Evolutionary conservation across 2,329 filamentous ascomycete genomes (phyloP).

Genomic region (Akanthomyces muscarius): DNA sequence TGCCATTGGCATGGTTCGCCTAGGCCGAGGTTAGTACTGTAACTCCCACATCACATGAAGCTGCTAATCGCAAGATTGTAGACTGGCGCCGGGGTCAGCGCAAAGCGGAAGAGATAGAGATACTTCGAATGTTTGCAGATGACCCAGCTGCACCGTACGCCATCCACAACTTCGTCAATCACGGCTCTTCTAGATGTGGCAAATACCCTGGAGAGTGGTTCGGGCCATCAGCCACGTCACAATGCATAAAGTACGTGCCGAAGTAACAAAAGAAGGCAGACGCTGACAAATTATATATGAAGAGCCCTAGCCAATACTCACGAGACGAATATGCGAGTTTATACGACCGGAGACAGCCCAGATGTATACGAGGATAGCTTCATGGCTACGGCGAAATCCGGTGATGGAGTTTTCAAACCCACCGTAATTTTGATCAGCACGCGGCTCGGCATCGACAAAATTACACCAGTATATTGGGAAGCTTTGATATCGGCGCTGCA

Average conservation of each 20-base stretch:
- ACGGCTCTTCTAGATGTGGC: slow-evolving; percentile 81
- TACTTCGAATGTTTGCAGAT: slow-evolving; percentile 84
- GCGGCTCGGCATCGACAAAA: slow-evolving; percentile 85
- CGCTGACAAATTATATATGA: slow-evolving; percentile 18
- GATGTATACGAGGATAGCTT: slow-evolving; percentile 93
- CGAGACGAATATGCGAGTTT: slow-evolving; percentile 67
- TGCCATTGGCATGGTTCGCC: slow-evolving; percentile 63
- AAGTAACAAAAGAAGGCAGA: not conserved
- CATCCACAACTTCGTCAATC: slow-evolving; percentile 87
- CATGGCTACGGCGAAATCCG: slow-evolving; percentile 67
- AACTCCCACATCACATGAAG: not conserved
- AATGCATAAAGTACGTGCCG: slow-evolving; percentile 77
- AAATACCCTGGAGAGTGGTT: slow-evolving; percentile 99
- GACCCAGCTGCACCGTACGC: slow-evolving; percentile 84
- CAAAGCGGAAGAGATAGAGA: slow-evolving; percentile 58
- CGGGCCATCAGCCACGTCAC: slow-evolving; percentile 91
- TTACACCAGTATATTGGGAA: slow-evolving; percentile 93
- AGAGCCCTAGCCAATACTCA: slow-evolving; percentile 72
- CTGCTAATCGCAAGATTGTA: slow-evolving; percentile 22
- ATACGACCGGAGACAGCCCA: slow-evolving; percentile 82
- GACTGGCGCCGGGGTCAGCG: slow-evolving; percentile 70
- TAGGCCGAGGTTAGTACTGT: slow-evolving; percentile 67
- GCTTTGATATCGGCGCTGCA: slow-evolving; percentile 81
- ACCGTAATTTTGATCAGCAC: slow-evolving; percentile 88
- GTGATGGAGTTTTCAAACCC: slow-evolving; percentile 66